Percentiles rank a stretch among this genome's conserved stretches.
Conservation (phyloP, 345 rosid species). For the Citrus mangshanensis region DNA sequence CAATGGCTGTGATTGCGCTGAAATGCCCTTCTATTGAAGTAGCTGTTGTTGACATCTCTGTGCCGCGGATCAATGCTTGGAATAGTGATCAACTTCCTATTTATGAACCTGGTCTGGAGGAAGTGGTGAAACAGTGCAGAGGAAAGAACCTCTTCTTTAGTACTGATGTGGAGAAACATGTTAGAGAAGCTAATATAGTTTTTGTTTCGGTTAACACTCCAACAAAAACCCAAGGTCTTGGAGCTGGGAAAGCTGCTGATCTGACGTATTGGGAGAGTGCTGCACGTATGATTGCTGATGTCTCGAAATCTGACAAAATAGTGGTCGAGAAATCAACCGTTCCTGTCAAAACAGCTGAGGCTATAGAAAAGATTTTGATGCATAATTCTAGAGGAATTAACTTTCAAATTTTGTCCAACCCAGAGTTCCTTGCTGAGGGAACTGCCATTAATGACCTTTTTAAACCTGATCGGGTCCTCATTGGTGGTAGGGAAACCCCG, state of each 20-base stretch:
- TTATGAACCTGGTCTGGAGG: constrained; percentile 71
- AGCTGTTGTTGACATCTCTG: constrained; percentile 62
- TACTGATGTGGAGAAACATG: constrained; percentile 65
- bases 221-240: constrained; percentile 68
- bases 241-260: constrained; percentile 80
- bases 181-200: constrained; percentile 58
- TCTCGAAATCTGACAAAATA: constrained; percentile 65
- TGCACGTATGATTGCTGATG: constrained; percentile 76
- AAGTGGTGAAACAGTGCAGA: constrained; percentile 57
- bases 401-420: constrained; percentile 72
- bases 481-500: constrained; percentile 68
- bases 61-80: constrained; percentile 59
- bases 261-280: constrained; percentile 86
- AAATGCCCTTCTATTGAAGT: constrained; percentile 62
- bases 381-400: constrained; percentile 69
- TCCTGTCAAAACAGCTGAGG: constrained; percentile 74
- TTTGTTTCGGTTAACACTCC: constrained; percentile 81
- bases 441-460: constrained; percentile 58
- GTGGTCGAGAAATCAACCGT: constrained; percentile 79
- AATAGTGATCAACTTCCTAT: constrained; percentile 66
- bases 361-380: constrained; percentile 65
- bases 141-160: constrained; percentile 65
- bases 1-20: constrained; percentile 73
- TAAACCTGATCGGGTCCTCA: constrained; percentile 62
- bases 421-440: constrained; percentile 78